Evolutionary conservation across 129 eudicot species (phyloP), one percentile per base, ranked within the genome.

Genomic region (Lactuca saligna): DNA sequence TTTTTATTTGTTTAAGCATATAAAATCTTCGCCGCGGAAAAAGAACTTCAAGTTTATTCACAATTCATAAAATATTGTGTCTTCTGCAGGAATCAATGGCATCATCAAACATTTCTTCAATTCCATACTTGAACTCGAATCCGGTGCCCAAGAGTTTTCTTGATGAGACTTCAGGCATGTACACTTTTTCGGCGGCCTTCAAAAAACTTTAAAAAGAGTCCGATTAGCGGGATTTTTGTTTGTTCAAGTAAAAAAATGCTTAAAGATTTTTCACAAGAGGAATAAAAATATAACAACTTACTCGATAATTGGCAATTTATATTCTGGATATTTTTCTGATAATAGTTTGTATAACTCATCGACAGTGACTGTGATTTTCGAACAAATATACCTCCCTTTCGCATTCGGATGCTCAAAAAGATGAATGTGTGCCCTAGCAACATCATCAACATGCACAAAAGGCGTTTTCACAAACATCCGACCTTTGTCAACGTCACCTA

Each of bases 351-450:
- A 41, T 51, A 87, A 6, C 38, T 79, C 57, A 44, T 83, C 70
- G 0, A 79, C 38, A 37, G 87, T 72, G 6, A 81, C 60, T 25
- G 77, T 81, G 17, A 64, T 4, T 9, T 74, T 60, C 4, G 89
- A 78, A 63, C 94, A 87, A 73, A 87, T 68, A 79, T 83, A 87
- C 66, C 94, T 72, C 66, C 94, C 89, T 61, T 73, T 79, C 1
- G 84, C 81, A n/a, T 73, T 50, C 10, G 83, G 81, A 33, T 69
- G 3, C 70, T 87, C 85, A 16, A 81, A 55, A 12, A 83, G 86
- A 65, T 78, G 80, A 8, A 83, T 73, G 31, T 81, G 87, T 39
- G 94, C 89, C 33, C 75, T 79, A 7, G 79, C 89, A 8, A 87
- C 81, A 50, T 87, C 94, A 50, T 87, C 94, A n/a, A 66, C 66